Base-by-base conservation (phyloP, 2,329 filamentous ascomycete species). In the Dactylonectria macrodidyma region DNA sequence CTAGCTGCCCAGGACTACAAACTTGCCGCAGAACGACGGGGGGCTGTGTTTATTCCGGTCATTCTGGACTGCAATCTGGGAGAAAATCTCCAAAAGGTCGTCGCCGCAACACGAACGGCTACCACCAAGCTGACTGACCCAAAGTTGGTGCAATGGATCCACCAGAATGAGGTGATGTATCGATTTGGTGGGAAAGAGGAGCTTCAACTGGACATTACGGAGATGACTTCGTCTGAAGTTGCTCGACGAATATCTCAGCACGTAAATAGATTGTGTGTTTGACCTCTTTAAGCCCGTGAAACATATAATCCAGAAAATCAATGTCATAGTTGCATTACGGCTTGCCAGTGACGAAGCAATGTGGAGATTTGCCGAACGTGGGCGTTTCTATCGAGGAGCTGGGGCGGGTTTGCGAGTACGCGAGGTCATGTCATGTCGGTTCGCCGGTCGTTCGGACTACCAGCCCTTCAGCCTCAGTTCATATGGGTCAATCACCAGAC, bases 191-290 rank as follows among this genome's bases (percentile, higher is more conserved):
- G 46, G 4, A 19, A 44, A n/a, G 30, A n/a, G 10, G 36, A 54
- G 26, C 30, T 64, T 33, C 10, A 54, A 16, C 19, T 52, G 22
- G 54, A 54, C 26, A 22, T 59, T 2, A 64, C 33, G 6, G 33
- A n/a, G 16, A n/a, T 50, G 22, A 16, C 22, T 50, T 4, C 52
- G 12, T 5, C 52, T 16, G 52, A 51, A 38, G 34, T 51, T 14
- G 60, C 60, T 38, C 19, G 19, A 14, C 36, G 14, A 36, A 50
- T 54, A 24, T 6, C 24, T 22, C 22, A 64, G 16, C 61, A 64
- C 19, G 19, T 59, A 22, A 41, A 38, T 41, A 3, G 22, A 16
- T 30, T 4, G 26, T 5, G 26, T 7, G 7, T 7, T 30, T 30
- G 26, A 30, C 26, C 26, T 30, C 26, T 30, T 30, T 30, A 5